Evolutionary conservation across 129 eudicot genomes (phyloP), one percentile per base, ranked within the genome.

Genomic region (Flaveria sonorensis): DNA sequence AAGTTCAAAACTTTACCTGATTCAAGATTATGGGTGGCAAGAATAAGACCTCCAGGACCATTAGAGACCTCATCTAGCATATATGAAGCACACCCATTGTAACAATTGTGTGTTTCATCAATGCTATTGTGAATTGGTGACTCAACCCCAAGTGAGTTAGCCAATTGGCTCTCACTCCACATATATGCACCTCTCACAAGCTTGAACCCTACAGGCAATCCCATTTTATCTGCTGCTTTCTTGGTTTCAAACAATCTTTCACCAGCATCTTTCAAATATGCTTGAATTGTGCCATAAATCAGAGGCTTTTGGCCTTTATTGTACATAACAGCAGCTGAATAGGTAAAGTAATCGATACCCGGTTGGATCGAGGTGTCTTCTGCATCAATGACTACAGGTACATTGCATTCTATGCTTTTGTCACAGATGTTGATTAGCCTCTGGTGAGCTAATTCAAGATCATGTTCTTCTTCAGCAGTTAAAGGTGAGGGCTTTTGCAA

Each of bases 171-270:
- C 50, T 95, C 99, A 32, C 87, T 83, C 24, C 88, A 80, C 94
- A 95, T 87, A 57, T 95, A 95, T 13, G 99, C 99, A 1, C 99
- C 99, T 56, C 99, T 89, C 10, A 95, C 99, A 55, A 95, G 72
- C 86, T 95, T 95, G 46, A 91, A 86, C 68, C 99, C 99, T 20
- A 95, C 77, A 3, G 97, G 96, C 53, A 89, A 71, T 3, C 97
- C 92, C 90, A 95, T 83, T 52, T 82, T 81, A 14, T 95, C 97
- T 8, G 97, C 96, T 42, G 96, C 94, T 46, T 81, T 82, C 73
- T 85, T 91, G 18, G 97, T 84, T 4, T 56, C 57, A 3, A 83
- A 53, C 84, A 95, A 45, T 40, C 99, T 84, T 46, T 95, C 96
- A 47, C 79, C 84, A 16, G 99, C 83, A 67, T 95, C 99, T 61